These are phyloP conservation scores for Pythium coloratum DNA, from an alignment of 352 stramenopile species.

Conservation along the genomic window DNA sequence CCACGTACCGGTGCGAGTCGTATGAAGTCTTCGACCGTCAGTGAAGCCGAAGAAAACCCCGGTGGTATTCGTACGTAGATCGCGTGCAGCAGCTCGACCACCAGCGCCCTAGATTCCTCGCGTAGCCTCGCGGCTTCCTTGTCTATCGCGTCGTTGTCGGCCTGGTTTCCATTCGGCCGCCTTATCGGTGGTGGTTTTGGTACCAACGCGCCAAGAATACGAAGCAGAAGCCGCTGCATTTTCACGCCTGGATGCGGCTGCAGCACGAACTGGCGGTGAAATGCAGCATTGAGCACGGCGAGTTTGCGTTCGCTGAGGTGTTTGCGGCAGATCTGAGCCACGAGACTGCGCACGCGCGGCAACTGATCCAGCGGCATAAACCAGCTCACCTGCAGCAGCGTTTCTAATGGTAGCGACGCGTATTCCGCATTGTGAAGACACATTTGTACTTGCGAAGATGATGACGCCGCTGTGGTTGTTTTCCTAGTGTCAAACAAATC, in stretches of 20 bases:
- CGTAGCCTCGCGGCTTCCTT: background rate
- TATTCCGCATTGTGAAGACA: slow-evolving; percentile 24
- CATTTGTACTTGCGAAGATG: slow-evolving; percentile 1
- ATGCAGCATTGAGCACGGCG: slow-evolving; percentile 41
- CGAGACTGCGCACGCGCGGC: slow-evolving; percentile 36
- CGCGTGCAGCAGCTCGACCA: slow-evolving; percentile 18
- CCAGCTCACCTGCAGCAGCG: slow-evolving; percentile 55
- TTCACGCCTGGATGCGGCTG: slow-evolving; percentile 35
- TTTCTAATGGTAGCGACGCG: slow-evolving; percentile 16
- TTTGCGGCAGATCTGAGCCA: slow-evolving; percentile 56
- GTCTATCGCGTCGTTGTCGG: background rate
- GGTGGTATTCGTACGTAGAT: slow-evolving; percentile 15
- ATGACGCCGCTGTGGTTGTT: background rate
- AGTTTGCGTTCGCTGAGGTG: slow-evolving; percentile 59
- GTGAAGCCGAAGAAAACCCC: background rate
- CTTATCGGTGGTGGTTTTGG: background rate
- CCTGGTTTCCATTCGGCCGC: background rate
- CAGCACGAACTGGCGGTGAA: slow-evolving; percentile 52
- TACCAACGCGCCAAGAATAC: slow-evolving; percentile 24
- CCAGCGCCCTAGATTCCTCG: background rate
- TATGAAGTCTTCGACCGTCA: slow-evolving; percentile 25
- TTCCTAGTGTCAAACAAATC: slow-evolving; percentile 29
- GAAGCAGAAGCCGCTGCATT: slow-evolving; percentile 44
- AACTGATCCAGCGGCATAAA: slow-evolving; percentile 66
- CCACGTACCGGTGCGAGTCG: slow-evolving; percentile 36